Base-by-base conservation (phyloP, 176 grass and related monocot genomes). In the Bothriochloa decipiens region DNA sequence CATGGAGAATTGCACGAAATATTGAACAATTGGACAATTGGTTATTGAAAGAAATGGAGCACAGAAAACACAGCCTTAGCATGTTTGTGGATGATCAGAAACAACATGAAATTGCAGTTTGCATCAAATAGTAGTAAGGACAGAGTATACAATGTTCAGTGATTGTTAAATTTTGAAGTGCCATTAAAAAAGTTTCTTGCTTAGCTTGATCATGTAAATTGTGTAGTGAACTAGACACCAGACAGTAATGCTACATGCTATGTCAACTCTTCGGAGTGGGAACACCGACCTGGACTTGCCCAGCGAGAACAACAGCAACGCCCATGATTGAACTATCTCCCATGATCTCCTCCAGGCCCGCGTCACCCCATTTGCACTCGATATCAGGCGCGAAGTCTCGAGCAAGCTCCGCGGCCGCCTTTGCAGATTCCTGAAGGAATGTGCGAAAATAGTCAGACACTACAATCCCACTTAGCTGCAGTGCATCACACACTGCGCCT, bases 341-440 rank as follows among this genome's bases (percentile, higher is more conserved):
- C 65, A 98, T 90, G 75, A 98, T 98, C 75, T 98, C 96, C 71
- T 95, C 93, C 43, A 98, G 81, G 2, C 96, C 96, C 0, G 81
- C 86, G 33, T 98, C 96, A 70, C 96, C 96, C 92, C 92, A 98
- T 91, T 90, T 98, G 72, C 83, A 85, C 75, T 94, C 87, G 14
- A 98, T 78, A 33, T 84, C 81, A 10, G 96, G 89, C 32, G 78
- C 93, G 78, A 98, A 98, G 81, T 98, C 96, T 3, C 77, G 76
- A 3, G 91, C 91, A 49, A 98, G 93, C 90, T 98, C 87, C 28
- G 50, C 77, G 3, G 89, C 91, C 65, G 78, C 91, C 89, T 89
- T 90, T 17, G 89, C 91, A 0, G 96, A 98, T 85, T 88, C 95
- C 96, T 98, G 83, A 57, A 80, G 15, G 29, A 64, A 71, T 36